Base-by-base conservation (phyloP, 768 basidiomycete genomes). In the Boletus sensibilis region DNA sequence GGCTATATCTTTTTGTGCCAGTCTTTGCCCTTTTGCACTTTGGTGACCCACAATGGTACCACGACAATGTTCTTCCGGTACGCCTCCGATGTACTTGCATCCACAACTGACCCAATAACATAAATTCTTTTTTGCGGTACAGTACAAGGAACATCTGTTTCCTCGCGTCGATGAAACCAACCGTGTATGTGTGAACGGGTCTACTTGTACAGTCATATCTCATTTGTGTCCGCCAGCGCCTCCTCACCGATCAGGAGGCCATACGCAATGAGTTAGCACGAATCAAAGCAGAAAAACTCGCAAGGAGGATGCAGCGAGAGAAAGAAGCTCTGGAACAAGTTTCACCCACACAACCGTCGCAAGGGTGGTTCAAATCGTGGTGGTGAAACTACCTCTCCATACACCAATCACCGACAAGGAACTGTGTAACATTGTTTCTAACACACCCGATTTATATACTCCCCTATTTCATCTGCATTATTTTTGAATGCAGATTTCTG, bases 11-110 rank as follows among this genome's bases (percentile, higher is more conserved):
- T 53, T 92, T 92, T 64, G 85, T 92, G 56, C 92, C 92, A 11
- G 83, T 94, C 55, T 75, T 81, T 44, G 86, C 90, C 23, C 81
- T 94, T 66, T 74, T 92, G 48, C 88, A 93, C 72, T 94, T 90
- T 66, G 92, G 92, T 42, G 90, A 94, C 70, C 90, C 91, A 6
- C 83, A 87, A 40, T 94, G 92, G 92, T 94, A 94, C 66, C 79
- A 81, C 53, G 75, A 78, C 46, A 78, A 90, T 62, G 91, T 95
- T 55, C 74, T 90, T 35, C 91, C 92, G 9, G 88, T 92, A 68
- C 53, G 84, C 59, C 31, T 40, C 41, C 12, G 37, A 33, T 33
- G 25, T 18, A 11, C 25, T 33, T 53, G 43, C 33, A 31, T 20
- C 34, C 21, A 21, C 37, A 38, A 38, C 34, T 42, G 9, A 50